Evolutionary conservation across 75 land plant species (phyloP).

Genomic region (Cunninghamia lanceolata): DNA sequence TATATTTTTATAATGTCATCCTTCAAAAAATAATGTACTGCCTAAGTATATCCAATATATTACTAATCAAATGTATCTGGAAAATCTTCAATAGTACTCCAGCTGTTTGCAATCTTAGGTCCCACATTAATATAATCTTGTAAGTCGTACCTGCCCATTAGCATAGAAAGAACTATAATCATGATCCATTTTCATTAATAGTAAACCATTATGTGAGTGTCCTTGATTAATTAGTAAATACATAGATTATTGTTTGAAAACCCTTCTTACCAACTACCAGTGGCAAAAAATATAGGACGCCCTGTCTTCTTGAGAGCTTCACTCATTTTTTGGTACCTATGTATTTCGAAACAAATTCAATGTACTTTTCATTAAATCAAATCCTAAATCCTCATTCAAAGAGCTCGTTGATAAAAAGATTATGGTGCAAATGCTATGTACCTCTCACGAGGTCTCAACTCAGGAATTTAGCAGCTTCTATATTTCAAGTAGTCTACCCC

Average conservation of each 20-base stretch:
- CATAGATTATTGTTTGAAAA: too few relatives aligned
- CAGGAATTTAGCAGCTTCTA: conserved; percentile 65
- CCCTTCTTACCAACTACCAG: too few relatives aligned
- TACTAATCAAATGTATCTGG: too few relatives aligned
- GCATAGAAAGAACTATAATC: too few relatives aligned
- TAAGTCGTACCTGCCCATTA: not conserved
- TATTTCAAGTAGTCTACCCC: conserved; percentile 91
- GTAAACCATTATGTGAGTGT: too few relatives aligned
- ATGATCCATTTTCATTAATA: too few relatives aligned
- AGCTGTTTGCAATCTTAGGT: conserved; percentile 58
- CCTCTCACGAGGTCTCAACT: conserved; percentile 27
- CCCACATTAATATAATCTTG: conserved; percentile 25
- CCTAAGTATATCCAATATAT: too few relatives aligned
- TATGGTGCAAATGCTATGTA: not conserved
- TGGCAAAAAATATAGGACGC: conserved; percentile 71
- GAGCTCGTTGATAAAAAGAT: not conserved
- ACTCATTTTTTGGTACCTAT: too few relatives aligned
- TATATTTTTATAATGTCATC: too few relatives aligned
- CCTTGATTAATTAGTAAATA: too few relatives aligned
- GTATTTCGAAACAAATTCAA: not conserved
- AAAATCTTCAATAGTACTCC: conserved; percentile 89
- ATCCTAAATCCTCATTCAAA: not conserved
- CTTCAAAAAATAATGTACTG: not conserved
- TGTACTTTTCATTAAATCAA: not conserved
- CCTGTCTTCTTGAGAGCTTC: conserved; percentile 63